phyloP scores from a whole-genome alignment of 176 grass and related monocot species.

The Avena eriantha region DNA sequence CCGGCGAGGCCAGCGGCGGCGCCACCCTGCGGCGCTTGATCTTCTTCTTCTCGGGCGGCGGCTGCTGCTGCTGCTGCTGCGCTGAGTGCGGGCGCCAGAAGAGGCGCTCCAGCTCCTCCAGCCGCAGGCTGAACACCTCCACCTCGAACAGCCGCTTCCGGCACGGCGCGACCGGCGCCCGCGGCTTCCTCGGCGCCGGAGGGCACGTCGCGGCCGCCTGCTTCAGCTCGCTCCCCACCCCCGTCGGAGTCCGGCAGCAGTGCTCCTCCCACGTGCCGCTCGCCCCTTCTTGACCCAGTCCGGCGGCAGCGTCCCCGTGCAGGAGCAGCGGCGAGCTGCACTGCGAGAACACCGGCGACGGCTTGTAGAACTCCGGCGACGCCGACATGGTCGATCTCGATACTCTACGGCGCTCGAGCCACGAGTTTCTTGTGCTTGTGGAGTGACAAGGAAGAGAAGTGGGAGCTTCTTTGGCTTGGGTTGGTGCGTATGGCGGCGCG shows the following conservation, averaged over 20 bases:
- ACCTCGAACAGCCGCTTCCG: conserved; percentile 78
- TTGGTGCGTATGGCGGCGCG: conserved; percentile 1
- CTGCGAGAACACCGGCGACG: conserved; percentile 49
- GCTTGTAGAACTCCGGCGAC: conserved; percentile 78
- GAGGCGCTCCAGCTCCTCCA: conserved; percentile 68
- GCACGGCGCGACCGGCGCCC: conserved; percentile 57
- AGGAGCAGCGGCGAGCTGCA: conserved; percentile 53
- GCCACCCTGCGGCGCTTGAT: conserved; percentile 59
- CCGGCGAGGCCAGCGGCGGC: conserved; percentile 18
- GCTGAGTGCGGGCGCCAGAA: conserved; percentile 42
- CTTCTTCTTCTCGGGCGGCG: conserved; percentile 37
- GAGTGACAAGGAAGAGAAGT: background rate
- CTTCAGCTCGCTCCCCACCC: conserved; percentile 58
- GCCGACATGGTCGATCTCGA: conserved; percentile 52
- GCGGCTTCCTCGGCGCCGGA: conserved; percentile 75
- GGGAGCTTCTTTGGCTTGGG: background rate
- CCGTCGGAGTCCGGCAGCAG: conserved; percentile 68
- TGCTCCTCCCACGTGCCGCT: conserved; percentile 40
- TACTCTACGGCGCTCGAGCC: background rate
- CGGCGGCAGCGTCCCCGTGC: background rate
- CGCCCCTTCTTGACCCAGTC: background rate
- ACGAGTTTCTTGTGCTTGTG: background rate
- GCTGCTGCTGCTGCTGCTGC: background rate
- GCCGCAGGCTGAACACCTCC: conserved; percentile 69
- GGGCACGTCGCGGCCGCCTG: conserved; percentile 49